Percentiles rank a stretch among this genome's conserved stretches.
Conservation (phyloP, 2,329 filamentous ascomycete species). For the Alternaria triticimaculans region DNA sequence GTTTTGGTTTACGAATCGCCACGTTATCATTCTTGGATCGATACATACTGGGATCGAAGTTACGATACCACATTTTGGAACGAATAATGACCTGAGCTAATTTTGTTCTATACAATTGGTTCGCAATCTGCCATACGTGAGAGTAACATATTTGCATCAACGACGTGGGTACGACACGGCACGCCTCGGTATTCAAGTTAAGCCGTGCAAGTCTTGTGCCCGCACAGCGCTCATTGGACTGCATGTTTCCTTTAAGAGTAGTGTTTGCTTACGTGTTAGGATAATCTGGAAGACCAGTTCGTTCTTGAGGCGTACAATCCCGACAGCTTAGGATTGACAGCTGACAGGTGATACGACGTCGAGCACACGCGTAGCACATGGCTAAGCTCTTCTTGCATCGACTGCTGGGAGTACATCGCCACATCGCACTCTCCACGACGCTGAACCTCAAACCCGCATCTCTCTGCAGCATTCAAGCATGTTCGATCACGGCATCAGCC, state of each 20-base stretch:
- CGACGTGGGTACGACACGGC: background rate
- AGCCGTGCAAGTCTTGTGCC: constrained; percentile 4
- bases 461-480: background rate
- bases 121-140: constrained; percentile 4
- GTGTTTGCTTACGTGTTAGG: constrained; percentile 11
- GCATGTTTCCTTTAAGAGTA: background rate
- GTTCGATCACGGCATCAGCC: background rate
- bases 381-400: background rate
- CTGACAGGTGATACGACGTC: background rate
- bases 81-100: constrained; percentile 27
- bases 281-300: background rate
- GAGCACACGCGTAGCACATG: background rate
- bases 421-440: background rate
- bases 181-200: background rate
- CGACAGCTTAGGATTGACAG: background rate
- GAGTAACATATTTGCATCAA: background rate
- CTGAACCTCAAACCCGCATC: background rate
- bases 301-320: background rate
- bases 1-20: constrained; percentile 10
- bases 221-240: background rate
- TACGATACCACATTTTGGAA: constrained; percentile 23
- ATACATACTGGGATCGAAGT: constrained; percentile 14
- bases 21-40: constrained; percentile 10
- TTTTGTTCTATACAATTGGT: constrained; percentile 17
- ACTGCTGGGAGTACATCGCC: background rate